Percentiles rank a stretch among this genome's conserved stretches.
These are phyloP conservation scores for Ephemerocybe angulata DNA, from an alignment of 768 basidiomycete species.

Conservation along the genomic window DNA sequence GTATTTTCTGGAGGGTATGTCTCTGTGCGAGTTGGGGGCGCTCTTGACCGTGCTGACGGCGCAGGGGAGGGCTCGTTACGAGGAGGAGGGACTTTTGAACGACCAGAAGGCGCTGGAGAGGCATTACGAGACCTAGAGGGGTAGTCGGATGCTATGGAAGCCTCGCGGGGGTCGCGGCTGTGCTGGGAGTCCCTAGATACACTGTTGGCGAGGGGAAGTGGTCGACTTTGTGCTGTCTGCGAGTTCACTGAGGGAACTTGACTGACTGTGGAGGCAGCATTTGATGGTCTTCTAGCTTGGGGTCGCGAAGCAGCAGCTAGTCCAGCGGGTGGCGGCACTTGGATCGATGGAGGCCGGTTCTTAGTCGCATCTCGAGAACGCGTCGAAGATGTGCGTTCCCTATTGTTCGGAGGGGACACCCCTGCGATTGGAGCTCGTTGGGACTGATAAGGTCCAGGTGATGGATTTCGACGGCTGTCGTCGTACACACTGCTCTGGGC, in stretches of 20 bases:
- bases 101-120: slow-evolving; percentile 22
- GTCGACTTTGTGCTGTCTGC: slow-evolving; percentile 17
- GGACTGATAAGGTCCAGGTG: slow-evolving; percentile 3
- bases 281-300: slow-evolving; percentile 40
- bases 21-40: slow-evolving; percentile 25
- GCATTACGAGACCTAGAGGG: slow-evolving; percentile 19
- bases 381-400: slow-evolving; percentile 5
- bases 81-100: too few species aligned
- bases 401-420: slow-evolving; percentile 13
- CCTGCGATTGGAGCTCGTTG: slow-evolving; percentile 6
- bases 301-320: slow-evolving; percentile 21
- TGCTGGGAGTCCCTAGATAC: slow-evolving; percentile 18
- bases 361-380: slow-evolving; percentile 1
- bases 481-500: not conserved
- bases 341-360: slow-evolving; percentile 33
- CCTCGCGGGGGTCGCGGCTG: slow-evolving; percentile 10
- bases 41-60: slow-evolving; percentile 24
- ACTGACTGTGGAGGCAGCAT: slow-evolving; percentile 38
- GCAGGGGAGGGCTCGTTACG: too few species aligned
- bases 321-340: slow-evolving; percentile 27
- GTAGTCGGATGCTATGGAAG: slow-evolving; percentile 18
- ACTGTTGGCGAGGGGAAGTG: not conserved
- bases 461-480: slow-evolving; percentile 2
- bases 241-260: slow-evolving; percentile 25
- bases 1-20: slow-evolving; percentile 15